Percentiles rank a stretch among this genome's conserved stretches.
These are phyloP conservation scores for Colletotrichum neosansevieriae DNA, from an alignment of 2,329 filamentous ascomycete genomes.

Conservation along the genomic window DNA sequence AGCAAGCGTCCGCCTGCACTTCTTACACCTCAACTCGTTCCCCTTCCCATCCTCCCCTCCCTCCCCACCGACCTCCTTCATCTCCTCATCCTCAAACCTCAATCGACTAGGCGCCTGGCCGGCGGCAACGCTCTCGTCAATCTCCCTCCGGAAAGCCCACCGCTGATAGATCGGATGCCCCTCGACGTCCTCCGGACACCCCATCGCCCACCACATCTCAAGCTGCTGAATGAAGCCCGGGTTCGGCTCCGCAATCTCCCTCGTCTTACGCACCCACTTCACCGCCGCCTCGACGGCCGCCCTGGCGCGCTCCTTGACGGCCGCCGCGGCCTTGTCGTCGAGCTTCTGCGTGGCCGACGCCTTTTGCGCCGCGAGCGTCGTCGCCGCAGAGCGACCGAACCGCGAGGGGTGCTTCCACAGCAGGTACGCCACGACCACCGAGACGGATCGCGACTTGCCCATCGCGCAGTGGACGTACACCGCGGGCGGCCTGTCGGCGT, in stretches of 20 bases:
- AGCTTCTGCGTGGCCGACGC: conserved; percentile 33
- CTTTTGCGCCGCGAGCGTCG: conserved; percentile 48
- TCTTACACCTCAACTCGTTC: conserved; percentile 84
- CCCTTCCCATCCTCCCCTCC: conserved; percentile 42
- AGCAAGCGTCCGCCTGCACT: conserved; percentile 79
- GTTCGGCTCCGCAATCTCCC: conserved; percentile 89
- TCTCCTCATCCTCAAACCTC: conserved; percentile 82
- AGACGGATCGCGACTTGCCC: conserved; percentile 93
- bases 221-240: conserved; percentile 92
- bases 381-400: conserved; percentile 59
- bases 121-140: conserved; percentile 71
- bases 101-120: conserved; percentile 86
- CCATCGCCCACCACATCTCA: conserved; percentile 88
- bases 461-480: conserved; percentile 83
- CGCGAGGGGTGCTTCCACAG: conserved; percentile 74
- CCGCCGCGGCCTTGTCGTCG: conserved; percentile 39
- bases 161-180: conserved; percentile 83
- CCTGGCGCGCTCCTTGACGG: conserved; percentile 51
- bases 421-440: conserved; percentile 86
- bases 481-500: conserved; percentile 48
- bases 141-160: conserved; percentile 68
- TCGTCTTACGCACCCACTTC: conserved; percentile 73
- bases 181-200: conserved; percentile 75
- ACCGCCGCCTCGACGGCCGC: conserved; percentile 73
- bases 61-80: conserved; percentile 40